Base-by-base conservation (phyloP, 345 rosid genomes). In the Mangifera indica region DNA sequence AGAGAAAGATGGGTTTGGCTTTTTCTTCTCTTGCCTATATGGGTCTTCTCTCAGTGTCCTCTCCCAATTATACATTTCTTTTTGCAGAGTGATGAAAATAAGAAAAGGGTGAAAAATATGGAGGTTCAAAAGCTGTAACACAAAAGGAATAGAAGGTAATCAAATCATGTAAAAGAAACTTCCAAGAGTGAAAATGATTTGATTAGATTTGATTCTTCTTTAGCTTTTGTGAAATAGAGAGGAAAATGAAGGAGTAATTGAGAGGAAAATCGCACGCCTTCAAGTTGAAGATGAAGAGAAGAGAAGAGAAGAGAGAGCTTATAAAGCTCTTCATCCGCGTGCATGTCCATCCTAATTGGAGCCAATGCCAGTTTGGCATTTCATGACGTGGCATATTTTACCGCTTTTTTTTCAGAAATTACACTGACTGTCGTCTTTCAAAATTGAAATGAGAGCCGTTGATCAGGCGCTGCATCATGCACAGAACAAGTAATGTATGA, bases 1-100 rank as follows among this genome's bases (percentile, higher is more conserved):
- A 37, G 99, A 94, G 80, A 92, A 94, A 71, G 99, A 90, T 46
- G 97, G 97, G 89, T 71, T 84, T 37, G 95, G 93, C 88, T 73
- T 84, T 25, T 74, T 72, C 51, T 56, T 72, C 58, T 61, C 75
- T 1, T 61, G 74, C 74, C 25, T 75, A 57, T 66, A 62, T 62
- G 80, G 65, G 7, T 71, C 80, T n/a, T 74, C 85, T 40, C 79
- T 72, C 32, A 68, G 12, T 34, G 73, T 29, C 73, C 74, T 83
- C 83, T 86, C 87, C 69, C 71, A 62, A 72, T 71, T 81, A 55
- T 76, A 66, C 90, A 86, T 88, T 54, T 45, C 18, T 53, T 51
- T 45, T 37, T 10, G 40, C 42, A 2, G 53, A 22, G 11, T 17
- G 20, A 65, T 29, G 32, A 29, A 3, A 29, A 1, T 29, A 29